Evolutionary conservation across 352 stramenopile species (phyloP).

Genomic region (Globisporangium carolinianum): DNA sequence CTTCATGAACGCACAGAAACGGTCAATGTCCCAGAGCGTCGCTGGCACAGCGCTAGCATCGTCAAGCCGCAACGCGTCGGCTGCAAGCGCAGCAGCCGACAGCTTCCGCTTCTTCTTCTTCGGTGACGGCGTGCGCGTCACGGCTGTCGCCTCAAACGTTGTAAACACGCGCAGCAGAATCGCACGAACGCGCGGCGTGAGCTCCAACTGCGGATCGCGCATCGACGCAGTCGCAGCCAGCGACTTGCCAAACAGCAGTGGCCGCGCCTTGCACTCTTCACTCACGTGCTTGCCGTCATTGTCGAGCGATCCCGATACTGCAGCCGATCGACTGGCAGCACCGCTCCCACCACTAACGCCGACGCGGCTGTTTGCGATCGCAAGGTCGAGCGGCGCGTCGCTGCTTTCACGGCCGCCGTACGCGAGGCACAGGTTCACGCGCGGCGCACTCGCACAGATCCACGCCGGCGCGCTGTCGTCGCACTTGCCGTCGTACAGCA

Average conservation of each 20-base stretch:
- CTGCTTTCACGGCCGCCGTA: conserved; percentile 29
- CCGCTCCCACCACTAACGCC: not conserved
- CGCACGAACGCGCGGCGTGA: conserved; percentile 19
- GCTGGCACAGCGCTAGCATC: not conserved
- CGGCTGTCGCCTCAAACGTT: conserved; percentile 20
- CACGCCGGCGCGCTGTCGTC: conserved; percentile 21
- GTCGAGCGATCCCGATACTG: not conserved
- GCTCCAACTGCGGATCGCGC: conserved; percentile 12
- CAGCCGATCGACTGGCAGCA: not conserved
- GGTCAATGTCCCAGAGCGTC: conserved; percentile 50
- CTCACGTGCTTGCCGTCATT: conserved; percentile 1
- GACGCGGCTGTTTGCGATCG: conserved; percentile 5
- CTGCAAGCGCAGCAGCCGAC: not conserved
- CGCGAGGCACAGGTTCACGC: conserved; percentile 36
- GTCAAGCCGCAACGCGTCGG: not conserved
- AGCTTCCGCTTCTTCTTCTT: conserved; percentile 57
- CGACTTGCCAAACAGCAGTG: conserved; percentile 4
- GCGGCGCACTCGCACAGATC: conserved; percentile 28
- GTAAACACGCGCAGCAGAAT: conserved; percentile 33
- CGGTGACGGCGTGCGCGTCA: conserved; percentile 11
- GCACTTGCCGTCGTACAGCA: conserved; percentile 16
- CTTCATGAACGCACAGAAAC: conserved; percentile 49
- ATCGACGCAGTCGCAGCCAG: not conserved
- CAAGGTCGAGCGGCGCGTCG: conserved; percentile 7
- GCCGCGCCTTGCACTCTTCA: conserved; percentile 1